Evolutionary conservation across 257 asterid species (phyloP).

Genomic region (Jacaranda mimosifolia): DNA sequence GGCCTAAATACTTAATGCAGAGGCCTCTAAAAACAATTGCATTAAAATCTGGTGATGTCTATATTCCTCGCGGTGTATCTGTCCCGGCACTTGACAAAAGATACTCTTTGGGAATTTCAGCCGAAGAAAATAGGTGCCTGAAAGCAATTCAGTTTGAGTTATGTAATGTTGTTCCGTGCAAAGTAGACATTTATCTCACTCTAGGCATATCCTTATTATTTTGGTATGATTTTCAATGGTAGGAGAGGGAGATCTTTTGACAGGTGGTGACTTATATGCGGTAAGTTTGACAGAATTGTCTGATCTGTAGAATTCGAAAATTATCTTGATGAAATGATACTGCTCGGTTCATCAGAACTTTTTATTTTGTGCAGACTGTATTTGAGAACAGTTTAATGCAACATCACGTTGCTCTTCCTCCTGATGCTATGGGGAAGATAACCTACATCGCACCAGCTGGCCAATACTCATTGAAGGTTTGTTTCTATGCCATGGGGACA

Average conservation of each 20-base stretch:
- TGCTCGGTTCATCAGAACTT: constrained; percentile 5
- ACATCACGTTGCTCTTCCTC: constrained; percentile 93
- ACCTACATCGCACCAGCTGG: constrained; percentile 94
- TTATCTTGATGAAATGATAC: constrained; percentile 9
- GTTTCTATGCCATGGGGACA: constrained; percentile 25
- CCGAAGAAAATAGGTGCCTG: constrained; percentile 86
- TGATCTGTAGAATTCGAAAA: constrained; percentile 9
- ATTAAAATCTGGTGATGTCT: constrained; percentile 93
- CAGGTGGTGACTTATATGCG: constrained; percentile 96
- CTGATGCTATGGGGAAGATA: constrained; percentile 97
- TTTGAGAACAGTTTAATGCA: constrained; percentile 89
- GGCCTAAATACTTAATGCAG: constrained; percentile 55
- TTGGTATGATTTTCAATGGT: constrained; percentile 38
- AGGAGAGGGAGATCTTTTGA: constrained; percentile 96
- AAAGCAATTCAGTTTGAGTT: constrained; percentile 6
- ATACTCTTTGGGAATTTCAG: constrained; percentile 92
- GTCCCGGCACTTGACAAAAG: constrained; percentile 99
- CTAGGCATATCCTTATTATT: constrained; percentile 24
- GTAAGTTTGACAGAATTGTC: constrained; percentile 56
- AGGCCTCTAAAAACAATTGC: constrained; percentile 99
- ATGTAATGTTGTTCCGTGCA: neutral
- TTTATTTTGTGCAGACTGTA: constrained; percentile 66
- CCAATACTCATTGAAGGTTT: constrained; percentile 89
- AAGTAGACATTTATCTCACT: constrained; percentile 23
- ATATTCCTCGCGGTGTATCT: constrained; percentile 99